Evolutionary conservation across 2,329 filamentous ascomycete genomes (phyloP), one percentile per base, ranked within the genome.

Genomic region (Hypomyces perniciosus): DNA sequence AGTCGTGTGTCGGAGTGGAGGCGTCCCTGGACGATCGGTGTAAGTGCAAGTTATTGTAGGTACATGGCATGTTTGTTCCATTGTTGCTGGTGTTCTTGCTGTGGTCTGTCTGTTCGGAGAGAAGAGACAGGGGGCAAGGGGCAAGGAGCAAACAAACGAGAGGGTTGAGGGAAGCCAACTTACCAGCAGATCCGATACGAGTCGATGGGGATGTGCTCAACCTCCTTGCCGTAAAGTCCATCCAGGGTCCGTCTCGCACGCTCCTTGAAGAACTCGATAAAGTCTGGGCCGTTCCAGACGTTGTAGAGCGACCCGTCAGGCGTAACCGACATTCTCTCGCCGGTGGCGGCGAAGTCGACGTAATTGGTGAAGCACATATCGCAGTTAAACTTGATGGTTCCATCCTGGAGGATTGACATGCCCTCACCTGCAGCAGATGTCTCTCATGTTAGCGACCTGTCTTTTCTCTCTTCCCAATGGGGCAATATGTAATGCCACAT

Each of bases 361-460:
- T 72, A 77, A 59, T 83, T 83, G 38, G 73, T 79, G 59, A 84
- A 78, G 49, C 78, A 80, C 20, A 75, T 72, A 45, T 81, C 72
- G 59, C 80, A 80, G 52, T 81, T 83, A 67, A 83, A 81, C 62
- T 85, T 85, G 52, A 85, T 70, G 2, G 77, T 67, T 1, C 76
- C 74, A 31, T 75, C 67, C 4, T 62, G 56, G 7, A 76, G 75
- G 10, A 71, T 72, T 6, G 68, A 72, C 68, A 72, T 72, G 45
- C 68, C 67, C 57, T 72, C 70, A 26, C 69, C 69, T 72, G 56
- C 43, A 44, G 6, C 9, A 7, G 10, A 20, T 31, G 12, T 10
- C 13, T 39, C 13, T 27, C 39, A 29, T 28, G 50, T 57, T 20
- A 59, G 56, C 30, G 4, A 44, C 28, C 20, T 30, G 5, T 26